Conservation (phyloP, 2,329 filamentous ascomycete species). For the Diaporthe aspalathi region DNA sequence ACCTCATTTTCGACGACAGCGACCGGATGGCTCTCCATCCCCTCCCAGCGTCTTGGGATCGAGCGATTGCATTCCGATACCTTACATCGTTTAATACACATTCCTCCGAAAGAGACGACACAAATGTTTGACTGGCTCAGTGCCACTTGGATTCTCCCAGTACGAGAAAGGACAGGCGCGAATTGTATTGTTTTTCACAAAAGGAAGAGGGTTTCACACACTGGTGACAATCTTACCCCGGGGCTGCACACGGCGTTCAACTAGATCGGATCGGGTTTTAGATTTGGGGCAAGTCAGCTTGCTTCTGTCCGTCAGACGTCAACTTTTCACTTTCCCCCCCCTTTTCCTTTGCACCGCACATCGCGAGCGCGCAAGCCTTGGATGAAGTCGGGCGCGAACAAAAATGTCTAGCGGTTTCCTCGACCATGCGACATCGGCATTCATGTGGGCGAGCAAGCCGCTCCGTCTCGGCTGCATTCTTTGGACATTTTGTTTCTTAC, state of each 20-base stretch:
- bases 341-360: slow-evolving; percentile 10
- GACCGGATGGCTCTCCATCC: slow-evolving; percentile 17
- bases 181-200: slow-evolving; percentile 22
- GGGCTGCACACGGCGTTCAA: slow-evolving; percentile 51
- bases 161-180: slow-evolving; percentile 34
- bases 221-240: slow-evolving; percentile 45
- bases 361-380: slow-evolving; percentile 32
- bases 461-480: slow-evolving; percentile 19
- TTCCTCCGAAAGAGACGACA: slow-evolving; percentile 45
- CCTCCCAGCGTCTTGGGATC: slow-evolving; percentile 35
- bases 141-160: slow-evolving; percentile 44
- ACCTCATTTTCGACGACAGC: slow-evolving; percentile 23
- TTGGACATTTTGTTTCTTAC: slow-evolving; percentile 6
- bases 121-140: slow-evolving; percentile 47
- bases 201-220: slow-evolving; percentile 38
- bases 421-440: slow-evolving; percentile 23
- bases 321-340: slow-evolving; percentile 7
- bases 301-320: slow-evolving; percentile 38
- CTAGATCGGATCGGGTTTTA: slow-evolving; percentile 41
- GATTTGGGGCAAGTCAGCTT: slow-evolving; percentile 40
- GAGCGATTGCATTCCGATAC: slow-evolving; percentile 44
- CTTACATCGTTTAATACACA: slow-evolving; percentile 49
- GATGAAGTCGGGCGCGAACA: slow-evolving; percentile 14
- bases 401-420: slow-evolving; percentile 31
- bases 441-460: slow-evolving; percentile 24